Evolutionary conservation across 441 rosid genomes (phyloP).

Genomic region (Biscutella auriculata): DNA sequence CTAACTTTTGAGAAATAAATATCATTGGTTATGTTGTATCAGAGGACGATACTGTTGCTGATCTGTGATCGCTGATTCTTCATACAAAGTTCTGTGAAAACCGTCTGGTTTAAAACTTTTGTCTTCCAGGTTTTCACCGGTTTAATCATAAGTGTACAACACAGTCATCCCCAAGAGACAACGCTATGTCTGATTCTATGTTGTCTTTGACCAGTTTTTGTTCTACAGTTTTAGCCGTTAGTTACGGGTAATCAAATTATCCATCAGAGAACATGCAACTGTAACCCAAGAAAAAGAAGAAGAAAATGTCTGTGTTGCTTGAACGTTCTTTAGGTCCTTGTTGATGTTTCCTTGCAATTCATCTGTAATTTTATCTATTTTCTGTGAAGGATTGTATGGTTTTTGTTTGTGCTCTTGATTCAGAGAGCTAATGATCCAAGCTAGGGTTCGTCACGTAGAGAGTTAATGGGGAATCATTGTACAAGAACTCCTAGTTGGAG

Average conservation of each 20-base stretch:
- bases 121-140: neutral
- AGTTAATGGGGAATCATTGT: conserved; percentile 13
- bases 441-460: neutral
- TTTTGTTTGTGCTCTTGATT: conserved; percentile 1
- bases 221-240: neutral
- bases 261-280: neutral
- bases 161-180: neutral
- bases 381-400: neutral
- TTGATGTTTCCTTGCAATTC: neutral
- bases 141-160: neutral
- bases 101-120: neutral
- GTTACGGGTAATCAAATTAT: neutral
- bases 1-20: conserved; percentile 9
- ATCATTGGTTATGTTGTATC: conserved; percentile 4
- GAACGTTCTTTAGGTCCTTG: neutral
- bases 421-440: conserved; percentile 13
- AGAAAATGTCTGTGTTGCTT: neutral
- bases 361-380: neutral
- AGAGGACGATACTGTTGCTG: neutral
- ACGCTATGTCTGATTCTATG: neutral
- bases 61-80: conserved; percentile 8
- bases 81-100: neutral
- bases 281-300: neutral
- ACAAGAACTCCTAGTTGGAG: neutral
- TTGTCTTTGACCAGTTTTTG: conserved; percentile 7